Evolutionary conservation across 2,329 filamentous ascomycete species (phyloP), one percentile per base, ranked within the genome.

Genomic region (Tolypocladium ophioglossoides): DNA sequence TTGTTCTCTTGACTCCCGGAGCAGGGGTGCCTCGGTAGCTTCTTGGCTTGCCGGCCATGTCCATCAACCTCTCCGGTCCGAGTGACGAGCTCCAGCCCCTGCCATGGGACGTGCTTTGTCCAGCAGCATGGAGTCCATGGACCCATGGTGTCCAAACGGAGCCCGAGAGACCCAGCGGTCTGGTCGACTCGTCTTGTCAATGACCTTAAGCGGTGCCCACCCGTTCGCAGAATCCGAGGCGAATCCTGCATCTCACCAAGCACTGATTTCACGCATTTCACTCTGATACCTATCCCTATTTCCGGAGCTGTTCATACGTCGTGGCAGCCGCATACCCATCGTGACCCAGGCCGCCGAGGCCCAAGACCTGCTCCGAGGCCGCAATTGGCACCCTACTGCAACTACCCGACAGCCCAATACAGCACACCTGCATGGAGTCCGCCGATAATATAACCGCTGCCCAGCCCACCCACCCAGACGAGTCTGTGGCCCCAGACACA

Each of bases 381-480:
- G 41, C 40, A 37, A 50, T 56, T 51, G 55, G 44, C 51, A 49
- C 51, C 40, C 59, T 62, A 58, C 64, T 68, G 67, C 65, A 63
- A 62, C 64, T 65, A 63, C 63, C 63, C 64, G 61, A 66, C 61
- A 60, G 62, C 61, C 66, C 66, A 66, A 70, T 62, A 24, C 59
- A 56, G 57, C 57, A 57, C 59, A 63, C 56, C 64, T 65, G 64
- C 67, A 67, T 64, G 64, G 62, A 66, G 58, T 47, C 44, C 24
- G 56, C 60, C 64, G 61, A 65, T 62, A 66, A 66, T 68, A 68
- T 61, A 67, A 57, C 61, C 61, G 58, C 58, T 60, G 60, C 61
- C 62, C 67, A 60, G 55, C 59, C 59, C 65, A 59, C 62, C 59
- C 58, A 58, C 55, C 52, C 41, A 24, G 57, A 55, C 51, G 58